Evolutionary conservation across 164 flowering plant genomes (phyloP).

Genomic region (Houttuynia cordata): DNA sequence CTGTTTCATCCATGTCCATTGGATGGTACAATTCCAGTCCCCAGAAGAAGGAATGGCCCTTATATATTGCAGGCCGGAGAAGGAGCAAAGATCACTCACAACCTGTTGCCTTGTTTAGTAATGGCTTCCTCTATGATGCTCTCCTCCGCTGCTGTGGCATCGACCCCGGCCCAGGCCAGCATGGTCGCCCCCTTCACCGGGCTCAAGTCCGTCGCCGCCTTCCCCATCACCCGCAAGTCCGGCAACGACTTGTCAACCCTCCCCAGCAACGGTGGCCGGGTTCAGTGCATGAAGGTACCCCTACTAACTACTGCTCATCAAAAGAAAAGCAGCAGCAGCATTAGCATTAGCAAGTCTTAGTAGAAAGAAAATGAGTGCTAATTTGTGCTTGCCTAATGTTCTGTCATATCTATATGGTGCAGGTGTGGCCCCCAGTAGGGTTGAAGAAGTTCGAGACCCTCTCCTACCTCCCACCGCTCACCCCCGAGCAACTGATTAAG

Average conservation of each 20-base stretch:
- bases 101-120: neutral
- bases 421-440: slow-evolving; percentile 73
- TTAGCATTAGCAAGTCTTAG: no score
- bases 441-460: slow-evolving; percentile 76
- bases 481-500: slow-evolving; percentile 17
- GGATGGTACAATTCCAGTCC: neutral
- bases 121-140: slow-evolving; percentile 44
- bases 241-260: slow-evolving; percentile 35
- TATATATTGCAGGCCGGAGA: slow-evolving; percentile 9
- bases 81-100: neutral
- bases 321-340: no score
- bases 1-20: neutral
- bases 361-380: neutral
- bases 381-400: no score
- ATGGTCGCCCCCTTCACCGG: no score
- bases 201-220: no score
- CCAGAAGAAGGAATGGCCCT: neutral
- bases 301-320: neutral
- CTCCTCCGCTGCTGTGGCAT: slow-evolving; percentile 36
- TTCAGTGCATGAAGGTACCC: slow-evolving; percentile 56
- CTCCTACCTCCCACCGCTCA: slow-evolving; percentile 69
- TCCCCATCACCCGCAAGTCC: no score
- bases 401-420: no score
- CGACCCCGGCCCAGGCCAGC: slow-evolving; percentile 20
- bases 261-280: slow-evolving; percentile 52